Conservation (phyloP, 208 protist genomes). For the Zelonia costaricensis region DNA sequence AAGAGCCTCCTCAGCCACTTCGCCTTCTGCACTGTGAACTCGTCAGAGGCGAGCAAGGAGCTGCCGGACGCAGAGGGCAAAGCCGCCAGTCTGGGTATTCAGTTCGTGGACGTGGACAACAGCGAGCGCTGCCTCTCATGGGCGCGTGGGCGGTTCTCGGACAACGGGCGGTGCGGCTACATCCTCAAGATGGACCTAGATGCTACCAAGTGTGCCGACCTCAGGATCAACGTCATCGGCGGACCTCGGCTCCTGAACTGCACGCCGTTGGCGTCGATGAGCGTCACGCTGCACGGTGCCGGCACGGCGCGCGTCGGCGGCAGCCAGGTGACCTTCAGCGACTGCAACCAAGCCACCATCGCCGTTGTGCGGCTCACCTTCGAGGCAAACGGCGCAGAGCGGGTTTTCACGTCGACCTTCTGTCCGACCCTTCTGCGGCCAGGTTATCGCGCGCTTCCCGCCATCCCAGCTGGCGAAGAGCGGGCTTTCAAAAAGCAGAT, state of each 20-base stretch:
- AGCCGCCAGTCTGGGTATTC: constrained; percentile 55
- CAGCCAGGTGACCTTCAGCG: constrained; percentile 63
- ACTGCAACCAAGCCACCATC: constrained; percentile 68
- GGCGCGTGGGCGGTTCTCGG: constrained; percentile 69
- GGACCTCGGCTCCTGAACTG: constrained; percentile 68
- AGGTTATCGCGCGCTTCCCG: constrained; percentile 74
- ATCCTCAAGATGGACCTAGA: constrained; percentile 71
- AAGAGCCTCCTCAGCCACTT: constrained; percentile 70
- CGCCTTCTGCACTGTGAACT: constrained; percentile 55
- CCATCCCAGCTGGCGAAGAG: constrained; percentile 50
- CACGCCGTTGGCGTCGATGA: constrained; percentile 40
- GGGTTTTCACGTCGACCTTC: constrained; percentile 70
- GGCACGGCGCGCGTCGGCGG: constrained; percentile 55
- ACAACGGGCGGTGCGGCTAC: constrained; percentile 88
- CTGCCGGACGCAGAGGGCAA: constrained; percentile 37
- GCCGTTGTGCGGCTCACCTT: constrained; percentile 76
- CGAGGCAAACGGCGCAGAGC: constrained; percentile 57
- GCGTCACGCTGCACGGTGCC: constrained; percentile 47
- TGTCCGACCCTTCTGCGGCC: constrained; percentile 52
- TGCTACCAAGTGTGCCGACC: constrained; percentile 36
- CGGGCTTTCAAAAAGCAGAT: constrained; percentile 35
- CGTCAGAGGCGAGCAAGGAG: constrained; percentile 4
- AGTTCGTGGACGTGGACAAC: constrained; percentile 77
- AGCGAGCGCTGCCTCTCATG: constrained; percentile 50
- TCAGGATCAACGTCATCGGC: constrained; percentile 69